Base-by-base conservation (phyloP, 2,329 filamentous ascomycete genomes). In the Botryotinia calthae region DNA sequence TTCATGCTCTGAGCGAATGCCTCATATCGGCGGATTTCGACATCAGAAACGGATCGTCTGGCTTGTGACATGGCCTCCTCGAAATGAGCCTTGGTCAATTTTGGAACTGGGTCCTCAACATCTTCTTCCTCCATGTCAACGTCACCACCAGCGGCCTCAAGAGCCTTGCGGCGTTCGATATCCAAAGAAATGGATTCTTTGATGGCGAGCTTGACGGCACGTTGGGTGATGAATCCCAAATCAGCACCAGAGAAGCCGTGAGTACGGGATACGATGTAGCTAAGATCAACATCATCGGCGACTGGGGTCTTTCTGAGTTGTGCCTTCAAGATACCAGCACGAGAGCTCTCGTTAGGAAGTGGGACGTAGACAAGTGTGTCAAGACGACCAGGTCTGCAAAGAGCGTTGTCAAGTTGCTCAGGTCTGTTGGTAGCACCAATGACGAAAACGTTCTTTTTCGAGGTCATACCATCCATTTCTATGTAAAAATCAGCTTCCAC, bases 381-480 rank as follows among this genome's bases (percentile, higher is more conserved):
- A 66, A 99, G 92, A 94, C 96, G 96, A 79, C 96, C 96, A 73
- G 96, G 96, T 89, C 96, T 95, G 89, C 95, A 98, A 79, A 99
- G 89, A 79, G 96, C 96, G 82, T 96, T 96, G 84, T 99, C 96
- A 74, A 99, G 93, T 87, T 98, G 96, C 87, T 99, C 96, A 61
- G 96, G 96, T 86, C 96, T 90, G 87, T 99, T 99, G 84, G 96
- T 99, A 63, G 96, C 96, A 83, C 96, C 96, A 80, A 99, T 99
- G 77, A 99, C 96, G 85, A 99, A 99, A 77, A 99, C 96, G 83
- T 99, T 99, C 93, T 99, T 99, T 93, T 99, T 99, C 56, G 95
- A 98, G 63, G 95, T 98, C 95, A 98, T 98, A 80, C 95, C 95
- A 79, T 98, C 95, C 95, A 98, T 98, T 89, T 98, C 94, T 92